phyloP scores from a whole-genome alignment of 2,329 filamentous ascomycete species.

The Hawksworthiomyces lignivorus region DNA sequence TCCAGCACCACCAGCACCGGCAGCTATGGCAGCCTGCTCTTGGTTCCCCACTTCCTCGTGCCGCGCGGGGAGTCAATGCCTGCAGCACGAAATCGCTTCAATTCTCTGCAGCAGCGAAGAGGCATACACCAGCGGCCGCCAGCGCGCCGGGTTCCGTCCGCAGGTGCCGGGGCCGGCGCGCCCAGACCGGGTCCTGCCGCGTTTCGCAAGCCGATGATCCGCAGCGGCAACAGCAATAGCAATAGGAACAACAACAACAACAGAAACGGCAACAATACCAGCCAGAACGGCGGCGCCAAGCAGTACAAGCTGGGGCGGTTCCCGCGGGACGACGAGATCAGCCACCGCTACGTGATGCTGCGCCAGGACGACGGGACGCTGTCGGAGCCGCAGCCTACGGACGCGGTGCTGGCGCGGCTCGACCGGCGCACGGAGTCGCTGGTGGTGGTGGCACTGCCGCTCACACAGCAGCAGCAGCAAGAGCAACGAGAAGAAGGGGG shows the following conservation, averaged over 20 bases:
- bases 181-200: too few species aligned
- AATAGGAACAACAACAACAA: background rate
- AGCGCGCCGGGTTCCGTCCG: background rate
- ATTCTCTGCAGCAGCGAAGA: too few species aligned
- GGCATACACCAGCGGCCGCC: background rate
- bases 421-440: constrained; percentile 29
- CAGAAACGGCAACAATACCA: background rate
- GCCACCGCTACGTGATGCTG: constrained; percentile 23
- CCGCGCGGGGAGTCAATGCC: background rate
- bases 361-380: constrained; percentile 29
- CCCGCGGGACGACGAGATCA: constrained; percentile 38
- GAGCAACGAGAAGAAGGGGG: constrained; percentile 7
- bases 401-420: constrained; percentile 33
- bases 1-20: background rate
- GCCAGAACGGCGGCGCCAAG: too few species aligned
- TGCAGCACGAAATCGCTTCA: too few species aligned
- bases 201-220: too few species aligned
- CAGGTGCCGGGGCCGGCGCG: constrained; percentile 1
- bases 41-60: background rate
- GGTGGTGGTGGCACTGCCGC: constrained; percentile 34
- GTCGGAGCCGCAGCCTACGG: constrained; percentile 30
- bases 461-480: background rate
- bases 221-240: background rate
- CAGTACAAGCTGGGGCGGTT: constrained; percentile 19
- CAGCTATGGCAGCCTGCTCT: constrained; percentile 14